Evolutionary conservation across 495 filamentous ascomycete species (phyloP), one percentile per base, ranked within the genome.

Genomic region (Tuber melanosporum): DNA sequence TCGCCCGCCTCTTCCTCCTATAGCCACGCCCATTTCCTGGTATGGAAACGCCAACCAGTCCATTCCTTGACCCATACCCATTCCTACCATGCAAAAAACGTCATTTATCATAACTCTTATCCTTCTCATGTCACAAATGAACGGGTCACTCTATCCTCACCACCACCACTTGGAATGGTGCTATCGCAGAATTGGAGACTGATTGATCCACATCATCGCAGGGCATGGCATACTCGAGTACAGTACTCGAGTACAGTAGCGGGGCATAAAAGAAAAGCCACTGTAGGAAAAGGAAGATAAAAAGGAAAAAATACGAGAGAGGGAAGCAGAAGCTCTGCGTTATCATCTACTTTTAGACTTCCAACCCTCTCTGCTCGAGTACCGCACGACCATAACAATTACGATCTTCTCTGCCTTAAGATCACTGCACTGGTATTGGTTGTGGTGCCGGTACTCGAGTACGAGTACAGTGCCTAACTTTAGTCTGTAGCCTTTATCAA

Each of bases 301-400:
- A 66, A 36, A 19, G 57, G 57, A n/a, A 32, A 66, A 66, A 36
- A 36, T 14, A 26, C 9, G n/a, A 32, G n/a, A 15, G 6, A 17
- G 57, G 57, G 26, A 66, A 66, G 57, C 26, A 66, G 57, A 66
- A 66, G 57, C 57, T 36, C 57, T 66, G 57, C 26, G 57, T 66
- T 66, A 66, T 66, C 57, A 17, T 26, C 57, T 66, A 3, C 57
- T 66, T 66, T 66, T n/a, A 32, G 57, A 36, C 57, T 19, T 36
- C 26, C 57, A 1, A 36, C 26, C 57, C 26, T 66, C 57, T 32
- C 39, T 41, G 39, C 39, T 41, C 39, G 39, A 41, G 39, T 43
- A 17, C 57, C 57, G 57, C 57, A 36, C 57, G 36, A 17, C 57
- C 26, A 36, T 66, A 15, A 6, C 57, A 66, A 66, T 66, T 36